Percentiles rank a stretch among this genome's conserved stretches.
Conservation (phyloP, 768 basidiomycete species). For the Lactarius psammicola region DNA sequence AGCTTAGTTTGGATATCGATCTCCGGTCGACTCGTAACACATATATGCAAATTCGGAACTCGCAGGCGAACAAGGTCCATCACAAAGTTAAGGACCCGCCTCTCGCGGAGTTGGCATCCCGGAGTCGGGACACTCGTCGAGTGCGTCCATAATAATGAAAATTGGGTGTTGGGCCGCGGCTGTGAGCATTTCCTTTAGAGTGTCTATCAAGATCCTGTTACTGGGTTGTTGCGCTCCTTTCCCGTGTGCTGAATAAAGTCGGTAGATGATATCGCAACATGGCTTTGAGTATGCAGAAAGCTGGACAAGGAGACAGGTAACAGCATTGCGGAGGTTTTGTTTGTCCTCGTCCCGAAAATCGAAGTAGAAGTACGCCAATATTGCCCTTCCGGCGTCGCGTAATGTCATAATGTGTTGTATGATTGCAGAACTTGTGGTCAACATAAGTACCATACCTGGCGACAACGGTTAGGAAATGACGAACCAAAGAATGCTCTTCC, state of each 20-base stretch:
- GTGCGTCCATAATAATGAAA: background rate
- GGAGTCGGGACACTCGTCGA: background rate
- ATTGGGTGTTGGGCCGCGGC: background rate
- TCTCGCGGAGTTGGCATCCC: background rate
- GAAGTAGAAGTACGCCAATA: background rate
- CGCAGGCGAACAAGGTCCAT: background rate
- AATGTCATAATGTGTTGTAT: background rate
- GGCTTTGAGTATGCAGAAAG: background rate
- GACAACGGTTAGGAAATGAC: background rate
- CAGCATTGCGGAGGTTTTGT: background rate
- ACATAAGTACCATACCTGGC: background rate
- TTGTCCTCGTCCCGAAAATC: background rate
- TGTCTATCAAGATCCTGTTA: background rate
- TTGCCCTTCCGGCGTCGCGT: background rate
- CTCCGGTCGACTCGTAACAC: constrained; percentile 2
- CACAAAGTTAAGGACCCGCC: background rate
- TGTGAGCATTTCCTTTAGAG: background rate
- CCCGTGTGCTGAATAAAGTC: background rate
- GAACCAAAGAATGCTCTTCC: background rate
- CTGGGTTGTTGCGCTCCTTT: background rate
- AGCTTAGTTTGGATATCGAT: background rate
- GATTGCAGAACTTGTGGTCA: background rate
- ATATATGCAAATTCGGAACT: background rate
- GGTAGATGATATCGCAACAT: background rate
- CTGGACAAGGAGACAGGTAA: background rate